Conservation (phyloP, 2,329 filamentous ascomycete species). For the Epichloe amarillans region DNA sequence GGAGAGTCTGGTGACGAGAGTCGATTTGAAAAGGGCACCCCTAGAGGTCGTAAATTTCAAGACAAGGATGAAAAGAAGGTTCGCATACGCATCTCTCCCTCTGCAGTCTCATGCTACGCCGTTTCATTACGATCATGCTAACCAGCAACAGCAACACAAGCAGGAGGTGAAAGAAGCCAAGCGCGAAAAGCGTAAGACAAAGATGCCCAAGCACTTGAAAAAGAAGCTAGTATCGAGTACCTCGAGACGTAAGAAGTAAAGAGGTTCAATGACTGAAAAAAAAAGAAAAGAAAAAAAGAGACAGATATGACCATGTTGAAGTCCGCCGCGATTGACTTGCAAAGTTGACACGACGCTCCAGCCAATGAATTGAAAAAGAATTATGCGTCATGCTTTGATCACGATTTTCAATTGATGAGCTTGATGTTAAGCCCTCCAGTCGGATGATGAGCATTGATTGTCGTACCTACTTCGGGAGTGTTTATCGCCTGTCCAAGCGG, state of each 20-base stretch:
- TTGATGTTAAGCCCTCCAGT: slow-evolving; percentile 12
- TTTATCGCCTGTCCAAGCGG: slow-evolving; percentile 12
- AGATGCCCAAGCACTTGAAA: slow-evolving; percentile 94
- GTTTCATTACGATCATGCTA: slow-evolving; percentile 5
- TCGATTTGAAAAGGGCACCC: slow-evolving; percentile 50
- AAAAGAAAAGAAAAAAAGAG: not conserved
- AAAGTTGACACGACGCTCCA: not conserved
- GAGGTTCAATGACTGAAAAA: slow-evolving; percentile 1
- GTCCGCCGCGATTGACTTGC: not conserved
- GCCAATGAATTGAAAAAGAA: not conserved
- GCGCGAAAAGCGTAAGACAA: slow-evolving; percentile 80
- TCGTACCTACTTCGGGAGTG: slow-evolving; percentile 16
- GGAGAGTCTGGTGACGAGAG: slow-evolving; percentile 35
- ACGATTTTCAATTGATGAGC: not conserved
- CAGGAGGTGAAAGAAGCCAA: slow-evolving; percentile 88
- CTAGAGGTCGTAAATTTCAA: slow-evolving; percentile 73
- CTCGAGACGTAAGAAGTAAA: slow-evolving; percentile 49
- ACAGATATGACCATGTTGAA: not conserved
- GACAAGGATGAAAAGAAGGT: slow-evolving; percentile 84
- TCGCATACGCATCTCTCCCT: slow-evolving; percentile 10
- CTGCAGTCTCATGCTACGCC: not conserved
- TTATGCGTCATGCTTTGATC: not conserved
- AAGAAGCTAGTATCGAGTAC: slow-evolving; percentile 63
- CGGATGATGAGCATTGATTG: slow-evolving; percentile 34
- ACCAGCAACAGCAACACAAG: slow-evolving; percentile 51